Evolutionary conservation across 495 filamentous ascomycete species (phyloP).

Genomic region (Xylaria scruposa): DNA sequence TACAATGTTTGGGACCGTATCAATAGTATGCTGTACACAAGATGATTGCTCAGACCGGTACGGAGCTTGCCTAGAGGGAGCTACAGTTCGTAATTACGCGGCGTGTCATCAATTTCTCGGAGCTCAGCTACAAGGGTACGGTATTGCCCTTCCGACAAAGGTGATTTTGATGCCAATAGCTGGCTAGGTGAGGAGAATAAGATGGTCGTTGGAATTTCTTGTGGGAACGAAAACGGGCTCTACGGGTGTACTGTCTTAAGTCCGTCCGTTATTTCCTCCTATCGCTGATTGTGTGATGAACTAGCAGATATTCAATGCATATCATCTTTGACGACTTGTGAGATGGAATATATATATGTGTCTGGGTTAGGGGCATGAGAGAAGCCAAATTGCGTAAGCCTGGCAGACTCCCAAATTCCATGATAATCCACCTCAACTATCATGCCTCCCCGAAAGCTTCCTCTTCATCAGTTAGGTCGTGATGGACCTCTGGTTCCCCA

Average conservation of each 20-base stretch:
- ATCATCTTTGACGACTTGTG: neutral
- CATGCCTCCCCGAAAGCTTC: constrained; percentile 33
- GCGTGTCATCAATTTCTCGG: neutral
- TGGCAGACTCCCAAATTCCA: neutral
- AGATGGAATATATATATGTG: neutral
- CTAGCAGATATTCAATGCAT: neutral
- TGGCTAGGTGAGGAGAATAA: neutral
- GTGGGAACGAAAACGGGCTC: neutral
- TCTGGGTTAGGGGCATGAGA: neutral
- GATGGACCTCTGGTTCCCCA: constrained; percentile 61
- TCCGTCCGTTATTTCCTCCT: constrained; percentile 13
- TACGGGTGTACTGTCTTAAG: constrained; percentile 11
- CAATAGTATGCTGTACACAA: neutral
- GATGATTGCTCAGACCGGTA: neutral
- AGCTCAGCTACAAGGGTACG: neutral
- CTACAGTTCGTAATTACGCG: neutral
- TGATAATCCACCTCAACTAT: neutral
- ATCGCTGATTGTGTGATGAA: neutral
- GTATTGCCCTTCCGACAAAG: neutral
- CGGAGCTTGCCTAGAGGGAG: neutral
- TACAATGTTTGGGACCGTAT: neutral
- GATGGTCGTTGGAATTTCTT: neutral
- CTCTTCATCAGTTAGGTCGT: constrained; percentile 55
- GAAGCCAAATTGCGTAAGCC: neutral
- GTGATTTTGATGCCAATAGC: neutral